Conservation (phyloP, 768 basidiomycete species). For the Lactarius sp. region DNA sequence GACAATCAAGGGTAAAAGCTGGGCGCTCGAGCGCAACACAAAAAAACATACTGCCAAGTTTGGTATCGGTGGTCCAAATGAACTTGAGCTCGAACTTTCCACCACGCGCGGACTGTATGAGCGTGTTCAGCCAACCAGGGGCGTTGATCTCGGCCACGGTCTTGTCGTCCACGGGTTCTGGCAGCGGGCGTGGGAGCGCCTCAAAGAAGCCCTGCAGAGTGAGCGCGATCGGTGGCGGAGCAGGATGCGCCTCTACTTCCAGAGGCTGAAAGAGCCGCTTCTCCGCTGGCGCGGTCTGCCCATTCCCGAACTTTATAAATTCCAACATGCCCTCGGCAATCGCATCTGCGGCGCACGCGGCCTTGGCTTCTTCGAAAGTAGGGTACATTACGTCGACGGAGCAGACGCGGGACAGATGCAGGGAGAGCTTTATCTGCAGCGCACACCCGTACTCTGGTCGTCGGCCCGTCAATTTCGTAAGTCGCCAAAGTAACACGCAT, state of each 20-base stretch:
- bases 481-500: too few relatives aligned
- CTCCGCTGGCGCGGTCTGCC: constrained; percentile 40
- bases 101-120: constrained; percentile 50
- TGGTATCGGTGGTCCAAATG: constrained; percentile 41
- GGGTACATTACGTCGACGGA: constrained; percentile 44
- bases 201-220: constrained; percentile 58
- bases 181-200: constrained; percentile 59
- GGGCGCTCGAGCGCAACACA: not conserved
- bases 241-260: constrained; percentile 17
- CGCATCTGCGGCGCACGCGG: constrained; percentile 51
- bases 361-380: constrained; percentile 42
- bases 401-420: constrained; percentile 47
- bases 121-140: constrained; percentile 47
- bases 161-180: constrained; percentile 46
- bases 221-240: constrained; percentile 19
- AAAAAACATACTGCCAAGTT: constrained; percentile 40
- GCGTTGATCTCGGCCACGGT: constrained; percentile 50
- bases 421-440: constrained; percentile 49
- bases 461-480: constrained; percentile 25
- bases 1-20: not conserved
- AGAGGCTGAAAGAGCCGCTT: not conserved
- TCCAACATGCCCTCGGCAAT: constrained; percentile 50
- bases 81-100: constrained; percentile 41
- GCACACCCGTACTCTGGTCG: constrained; percentile 44
- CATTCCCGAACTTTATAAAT: constrained; percentile 53